A percentile compares a stretch with the other conserved stretches of the same genome.
phyloP scores from a whole-genome alignment of 306 rosid genomes.

The Glycine tomentella region DNA sequence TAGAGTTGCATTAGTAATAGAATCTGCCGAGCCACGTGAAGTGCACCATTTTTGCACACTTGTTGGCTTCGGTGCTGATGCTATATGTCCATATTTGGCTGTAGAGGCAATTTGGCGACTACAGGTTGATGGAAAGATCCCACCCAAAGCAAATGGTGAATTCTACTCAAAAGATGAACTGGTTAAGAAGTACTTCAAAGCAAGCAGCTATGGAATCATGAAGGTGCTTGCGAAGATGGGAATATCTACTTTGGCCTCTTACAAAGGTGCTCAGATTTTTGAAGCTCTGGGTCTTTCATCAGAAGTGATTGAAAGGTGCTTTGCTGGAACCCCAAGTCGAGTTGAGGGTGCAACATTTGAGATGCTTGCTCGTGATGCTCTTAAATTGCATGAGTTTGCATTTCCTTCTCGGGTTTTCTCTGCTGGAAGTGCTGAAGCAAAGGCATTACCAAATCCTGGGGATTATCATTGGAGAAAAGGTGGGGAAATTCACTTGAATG shows the following conservation, averaged over 20 bases:
- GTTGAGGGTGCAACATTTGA: conserved; percentile 28
- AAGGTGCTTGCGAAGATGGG: conserved; percentile 29
- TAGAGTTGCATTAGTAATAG: conserved; percentile 13
- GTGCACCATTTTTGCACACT: conserved; percentile 32
- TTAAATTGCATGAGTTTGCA: conserved; percentile 6
- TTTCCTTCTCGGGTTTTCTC: conserved; percentile 22
- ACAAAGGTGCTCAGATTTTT: conserved; percentile 30
- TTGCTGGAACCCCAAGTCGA: conserved; percentile 29
- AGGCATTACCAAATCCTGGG: conserved; percentile 8
- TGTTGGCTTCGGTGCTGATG: conserved; percentile 30
- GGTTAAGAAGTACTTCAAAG: conserved; percentile 16
- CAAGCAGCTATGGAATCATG: conserved; percentile 20
- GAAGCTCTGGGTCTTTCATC: conserved; percentile 32
- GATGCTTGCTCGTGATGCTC: conserved; percentile 29
- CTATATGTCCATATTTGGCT: conserved; percentile 21
- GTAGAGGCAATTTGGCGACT: conserved; percentile 28
- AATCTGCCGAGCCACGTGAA: conserved; percentile 24
- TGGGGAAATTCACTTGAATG: conserved; percentile 18
- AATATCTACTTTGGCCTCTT: conserved; percentile 27
- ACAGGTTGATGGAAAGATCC: conserved; percentile 31
- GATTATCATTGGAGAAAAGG: conserved; percentile 28
- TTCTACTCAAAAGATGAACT: conserved; percentile 21
- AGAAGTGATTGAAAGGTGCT: conserved; percentile 25
- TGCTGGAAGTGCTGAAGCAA: conserved; percentile 26
- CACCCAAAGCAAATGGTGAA: conserved; percentile 21